phyloP scores from a whole-genome alignment of 768 basidiomycete genomes.

The Boletus subparvulus region DNA sequence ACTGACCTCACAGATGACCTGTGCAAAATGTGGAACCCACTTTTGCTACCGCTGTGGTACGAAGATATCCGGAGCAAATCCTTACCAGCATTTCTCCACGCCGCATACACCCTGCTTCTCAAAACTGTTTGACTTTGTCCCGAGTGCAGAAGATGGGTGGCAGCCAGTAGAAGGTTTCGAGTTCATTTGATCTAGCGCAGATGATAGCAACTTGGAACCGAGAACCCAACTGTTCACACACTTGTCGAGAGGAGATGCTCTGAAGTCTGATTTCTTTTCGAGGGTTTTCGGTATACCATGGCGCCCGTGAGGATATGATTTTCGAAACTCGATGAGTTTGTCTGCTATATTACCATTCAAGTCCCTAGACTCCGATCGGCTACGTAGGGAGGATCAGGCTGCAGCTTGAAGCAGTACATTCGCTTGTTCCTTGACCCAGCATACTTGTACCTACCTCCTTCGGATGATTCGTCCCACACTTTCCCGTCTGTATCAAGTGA shows the following conservation, averaged over 20 bases:
- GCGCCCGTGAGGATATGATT: not conserved
- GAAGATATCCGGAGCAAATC: conserved; percentile 47
- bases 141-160: conserved; percentile 44
- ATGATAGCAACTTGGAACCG: not conserved
- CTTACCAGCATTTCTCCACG: conserved; percentile 69
- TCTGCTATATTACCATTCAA: not conserved
- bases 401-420: too few relatives aligned
- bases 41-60: conserved; percentile 82
- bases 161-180: conserved; percentile 46
- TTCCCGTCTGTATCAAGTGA: not conserved
- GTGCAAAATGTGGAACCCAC: conserved; percentile 68
- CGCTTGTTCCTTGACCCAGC: too few relatives aligned
- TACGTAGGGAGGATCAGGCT: too few relatives aligned
- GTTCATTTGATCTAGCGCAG: conserved; percentile 2
- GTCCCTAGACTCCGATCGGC: too few relatives aligned
- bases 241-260: not conserved
- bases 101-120: conserved; percentile 54
- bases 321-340: not conserved
- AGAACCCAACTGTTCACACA: not conserved
- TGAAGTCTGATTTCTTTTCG: not conserved
- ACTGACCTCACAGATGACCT: conserved; percentile 61
- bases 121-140: conserved; percentile 59
- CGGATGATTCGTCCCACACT: conserved; percentile 1
- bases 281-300: too few relatives aligned
- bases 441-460: not conserved